phyloP scores from a whole-genome alignment of 345 rosid species.

The Brassica rapa region DNA sequence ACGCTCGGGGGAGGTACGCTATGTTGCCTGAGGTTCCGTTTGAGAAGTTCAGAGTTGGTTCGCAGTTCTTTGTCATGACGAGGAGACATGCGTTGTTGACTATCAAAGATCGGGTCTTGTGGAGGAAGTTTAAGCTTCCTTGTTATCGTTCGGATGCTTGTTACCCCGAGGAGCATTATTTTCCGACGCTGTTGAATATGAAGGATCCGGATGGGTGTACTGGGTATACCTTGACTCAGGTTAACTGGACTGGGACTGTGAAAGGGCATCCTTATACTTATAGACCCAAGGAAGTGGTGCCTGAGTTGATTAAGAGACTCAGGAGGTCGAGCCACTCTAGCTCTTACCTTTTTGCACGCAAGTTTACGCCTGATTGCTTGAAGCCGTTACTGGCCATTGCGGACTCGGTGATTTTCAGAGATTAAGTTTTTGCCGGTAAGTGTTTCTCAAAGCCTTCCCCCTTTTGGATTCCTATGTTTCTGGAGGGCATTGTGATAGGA shows the following conservation, averaged over 20 bases:
- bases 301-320: conserved; percentile 54
- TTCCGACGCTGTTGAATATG: conserved; percentile 86
- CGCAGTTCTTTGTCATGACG: conserved; percentile 88
- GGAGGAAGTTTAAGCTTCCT: conserved; percentile 79
- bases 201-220: conserved; percentile 71
- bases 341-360: conserved; percentile 84
- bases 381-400: conserved; percentile 72
- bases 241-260: conserved; percentile 90
- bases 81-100: conserved; percentile 75
- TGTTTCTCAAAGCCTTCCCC: not conserved
- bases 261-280: conserved; percentile 87
- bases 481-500: conserved; percentile 2
- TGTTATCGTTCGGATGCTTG: conserved; percentile 77
- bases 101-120: conserved; percentile 63
- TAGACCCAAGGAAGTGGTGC: conserved; percentile 55
- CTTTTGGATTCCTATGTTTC: not conserved
- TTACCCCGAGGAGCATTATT: conserved; percentile 97
- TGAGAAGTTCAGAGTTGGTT: conserved; percentile 72
- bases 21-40: conserved; percentile 85
- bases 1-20: conserved; percentile 68
- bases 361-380: conserved; percentile 89
- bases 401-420: conserved; percentile 76
- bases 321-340: conserved; percentile 69
- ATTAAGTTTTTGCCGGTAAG: conserved; percentile 61
- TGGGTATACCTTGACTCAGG: conserved; percentile 69